phyloP scores from a whole-genome alignment of 2,329 filamentous ascomycete genomes.

The Colletotrichum gloeosporioides region DNA sequence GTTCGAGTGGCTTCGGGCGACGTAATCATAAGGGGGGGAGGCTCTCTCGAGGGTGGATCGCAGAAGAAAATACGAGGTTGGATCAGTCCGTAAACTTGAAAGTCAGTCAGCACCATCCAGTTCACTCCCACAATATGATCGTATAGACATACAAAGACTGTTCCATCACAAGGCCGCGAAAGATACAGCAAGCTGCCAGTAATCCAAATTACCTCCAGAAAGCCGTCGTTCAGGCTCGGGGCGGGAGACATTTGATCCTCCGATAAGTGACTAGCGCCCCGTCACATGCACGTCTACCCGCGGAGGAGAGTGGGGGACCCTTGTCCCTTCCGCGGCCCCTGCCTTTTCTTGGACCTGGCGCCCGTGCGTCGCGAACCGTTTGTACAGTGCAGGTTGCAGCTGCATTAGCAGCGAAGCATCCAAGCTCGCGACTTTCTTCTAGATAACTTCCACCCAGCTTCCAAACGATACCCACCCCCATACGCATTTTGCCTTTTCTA shows the following conservation, averaged over 20 bases:
- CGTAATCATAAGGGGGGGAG: constrained; percentile 9
- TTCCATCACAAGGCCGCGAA: constrained; percentile 2
- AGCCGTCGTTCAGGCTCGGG: constrained; percentile 3
- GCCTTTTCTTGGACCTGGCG: neutral
- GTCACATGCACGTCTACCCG: constrained; percentile 10
- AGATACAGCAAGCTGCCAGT: neutral
- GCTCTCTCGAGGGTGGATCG: constrained; percentile 6
- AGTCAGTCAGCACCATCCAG: neutral
- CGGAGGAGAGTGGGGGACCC: neutral
- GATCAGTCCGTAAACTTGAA: neutral
- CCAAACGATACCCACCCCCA: neutral
- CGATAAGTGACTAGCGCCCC: constrained; percentile 21
- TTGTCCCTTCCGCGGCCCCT: neutral
- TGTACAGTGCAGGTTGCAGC: neutral
- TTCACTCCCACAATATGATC: neutral
- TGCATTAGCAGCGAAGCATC: neutral
- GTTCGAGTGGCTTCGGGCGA: constrained; percentile 5
- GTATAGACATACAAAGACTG: constrained; percentile 3
- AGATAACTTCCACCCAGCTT: neutral
- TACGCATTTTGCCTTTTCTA: neutral
- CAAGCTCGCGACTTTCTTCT: neutral
- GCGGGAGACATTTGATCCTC: constrained; percentile 10
- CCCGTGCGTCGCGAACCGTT: neutral
- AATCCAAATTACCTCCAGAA: neutral
- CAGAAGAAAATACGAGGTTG: neutral